A percentile compares a stretch with the other conserved stretches of the same genome.
These are phyloP conservation scores for Akebia trifoliata DNA, from an alignment of 164 flowering plant genomes.

Conservation along the genomic window DNA sequence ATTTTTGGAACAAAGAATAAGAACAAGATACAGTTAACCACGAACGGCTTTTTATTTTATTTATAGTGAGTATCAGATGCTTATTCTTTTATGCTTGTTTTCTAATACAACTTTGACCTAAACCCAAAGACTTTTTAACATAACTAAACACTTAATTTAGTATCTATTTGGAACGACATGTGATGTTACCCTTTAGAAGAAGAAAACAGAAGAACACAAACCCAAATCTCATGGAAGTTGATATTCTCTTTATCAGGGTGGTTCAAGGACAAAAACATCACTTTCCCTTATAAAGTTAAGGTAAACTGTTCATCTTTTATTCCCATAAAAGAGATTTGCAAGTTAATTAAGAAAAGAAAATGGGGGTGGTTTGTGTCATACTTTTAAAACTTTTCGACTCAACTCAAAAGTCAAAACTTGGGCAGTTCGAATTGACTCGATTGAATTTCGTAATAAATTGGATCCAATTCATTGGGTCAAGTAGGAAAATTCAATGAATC, in stretches of 20 bases:
- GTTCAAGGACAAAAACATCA: conserved; percentile 4
- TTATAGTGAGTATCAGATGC: conserved; percentile 7
- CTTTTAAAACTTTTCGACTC: too few relatives aligned
- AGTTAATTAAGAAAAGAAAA: too few relatives aligned
- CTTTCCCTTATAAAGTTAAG: too few relatives aligned
- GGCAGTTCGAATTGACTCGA: too few relatives aligned
- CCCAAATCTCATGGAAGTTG: neutral
- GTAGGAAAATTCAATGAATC: too few relatives aligned
- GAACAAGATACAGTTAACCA: conserved; percentile 13
- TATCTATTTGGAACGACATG: conserved; percentile 10
- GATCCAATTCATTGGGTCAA: too few relatives aligned
- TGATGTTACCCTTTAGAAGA: conserved; percentile 5
- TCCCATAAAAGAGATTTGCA: too few relatives aligned
- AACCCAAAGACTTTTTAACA: neutral
- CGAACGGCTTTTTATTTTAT: neutral
- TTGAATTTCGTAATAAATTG: too few relatives aligned
- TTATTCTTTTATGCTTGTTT: neutral
- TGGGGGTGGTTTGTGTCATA: too few relatives aligned
- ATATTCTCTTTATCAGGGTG: neutral
- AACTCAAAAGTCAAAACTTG: too few relatives aligned
- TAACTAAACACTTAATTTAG: neutral
- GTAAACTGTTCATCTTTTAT: too few relatives aligned
- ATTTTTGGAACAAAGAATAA: neutral
- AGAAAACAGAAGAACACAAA: too few relatives aligned
- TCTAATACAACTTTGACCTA: conserved; percentile 4